Evolutionary conservation across 2,329 filamentous ascomycete species (phyloP).

Genomic region (Fonsecaea monophora): DNA sequence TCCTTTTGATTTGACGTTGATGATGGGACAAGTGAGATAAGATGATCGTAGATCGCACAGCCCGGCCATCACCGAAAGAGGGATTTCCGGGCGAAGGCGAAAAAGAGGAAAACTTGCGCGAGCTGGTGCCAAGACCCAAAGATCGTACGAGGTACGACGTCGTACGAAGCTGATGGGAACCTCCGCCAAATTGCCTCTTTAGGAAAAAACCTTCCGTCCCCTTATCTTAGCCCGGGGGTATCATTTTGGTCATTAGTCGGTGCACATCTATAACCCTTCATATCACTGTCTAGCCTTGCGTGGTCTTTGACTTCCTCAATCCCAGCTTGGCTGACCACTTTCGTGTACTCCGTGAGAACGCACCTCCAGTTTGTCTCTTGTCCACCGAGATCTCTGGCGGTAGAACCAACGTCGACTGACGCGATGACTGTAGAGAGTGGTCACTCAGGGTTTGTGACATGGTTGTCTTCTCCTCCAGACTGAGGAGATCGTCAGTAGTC

Average conservation of each 20-base stretch:
- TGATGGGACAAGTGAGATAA: not conserved
- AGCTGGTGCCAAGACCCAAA: not conserved
- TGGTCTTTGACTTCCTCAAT: conserved; percentile 31
- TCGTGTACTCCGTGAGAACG: conserved; percentile 31
- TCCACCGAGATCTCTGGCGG: conserved; percentile 17
- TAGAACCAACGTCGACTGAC: not conserved
- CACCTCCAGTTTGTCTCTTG: conserved; percentile 29
- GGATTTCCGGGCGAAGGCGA: not conserved
- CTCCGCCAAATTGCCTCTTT: conserved; percentile 8
- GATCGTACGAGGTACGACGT: conserved; percentile 16
- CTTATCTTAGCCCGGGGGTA: not conserved
- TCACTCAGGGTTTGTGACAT: conserved; percentile 19
- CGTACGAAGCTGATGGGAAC: conserved; percentile 8
- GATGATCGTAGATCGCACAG: not conserved
- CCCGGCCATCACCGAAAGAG: not conserved
- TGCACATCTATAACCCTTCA: not conserved
- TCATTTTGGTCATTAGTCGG: not conserved
- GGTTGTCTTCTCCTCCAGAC: conserved; percentile 16
- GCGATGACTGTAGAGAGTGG: conserved; percentile 3
- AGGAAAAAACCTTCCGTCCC: not conserved
- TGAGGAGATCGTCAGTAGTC: conserved; percentile 23
- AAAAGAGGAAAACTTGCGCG: conserved; percentile 7
- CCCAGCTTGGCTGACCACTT: conserved; percentile 30
- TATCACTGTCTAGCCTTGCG: conserved; percentile 4
- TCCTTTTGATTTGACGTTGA: conserved; percentile 10